Evolutionary conservation across 129 eudicot genomes (phyloP), one percentile per base, ranked within the genome.

Genomic region (Lactuca saligna): DNA sequence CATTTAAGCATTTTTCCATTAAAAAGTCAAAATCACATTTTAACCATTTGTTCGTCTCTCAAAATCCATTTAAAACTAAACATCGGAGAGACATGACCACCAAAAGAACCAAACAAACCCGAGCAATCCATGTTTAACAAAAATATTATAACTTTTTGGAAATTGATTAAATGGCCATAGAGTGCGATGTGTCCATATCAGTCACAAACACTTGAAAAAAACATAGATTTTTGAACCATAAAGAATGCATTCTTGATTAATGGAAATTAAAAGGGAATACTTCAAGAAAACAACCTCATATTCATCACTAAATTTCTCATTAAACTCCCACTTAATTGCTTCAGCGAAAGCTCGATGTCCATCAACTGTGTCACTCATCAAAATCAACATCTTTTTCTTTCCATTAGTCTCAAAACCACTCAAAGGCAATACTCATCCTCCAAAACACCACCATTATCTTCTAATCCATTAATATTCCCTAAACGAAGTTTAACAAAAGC

Each of bases 321-420:
- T 57, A 72, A 92, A 92, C 37, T 96, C 91, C 65, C 91, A 82
- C 78, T 79, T 92, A 64, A 92, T 89, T n/a, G 96, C 98, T 71
- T 92, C 98, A 38, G 98, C 96, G 12, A 96, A 92, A 66, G 98
- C 98, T 62, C 96, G 61, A 54, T 92, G 98, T 38, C 98, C 98
- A 12, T 96, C 98, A 66, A 96, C 98, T 8, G 98, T 92, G 61
- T 92, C 98, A 70, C 96, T 92, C 98, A 92, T 92, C 91, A 92
- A 87, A 66, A 92, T 92, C 5, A 92, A 71, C 75, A 92, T 96
- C 42, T 86, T 88, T 56, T 92, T 92, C 63, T 85, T 82, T 35
- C 60, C 72, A 50, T 80, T 83, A 4, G 78, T 16, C 65, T 53
- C 84, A 63, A 71, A 76, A 54, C 80, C 95, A 84, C 76, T 77